A percentile compares a stretch with the other conserved stretches of the same genome.
Evolutionary conservation across 1,139 yeast species (phyloP).

Genomic region (Zygosaccharomyces pseudobailii): DNA sequence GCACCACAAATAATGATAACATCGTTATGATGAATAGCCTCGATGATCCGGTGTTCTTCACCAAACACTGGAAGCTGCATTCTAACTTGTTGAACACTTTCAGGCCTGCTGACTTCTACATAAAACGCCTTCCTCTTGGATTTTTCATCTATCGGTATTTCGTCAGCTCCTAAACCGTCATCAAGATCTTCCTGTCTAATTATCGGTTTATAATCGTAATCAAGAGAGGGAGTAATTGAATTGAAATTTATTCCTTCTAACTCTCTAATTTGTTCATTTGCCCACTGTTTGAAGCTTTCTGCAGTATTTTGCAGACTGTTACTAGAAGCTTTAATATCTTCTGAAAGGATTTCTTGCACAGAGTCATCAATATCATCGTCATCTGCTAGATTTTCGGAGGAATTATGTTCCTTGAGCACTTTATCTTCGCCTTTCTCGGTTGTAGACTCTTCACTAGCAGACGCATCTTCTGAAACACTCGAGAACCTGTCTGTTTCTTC

Average conservation of each 20-base stretch:
- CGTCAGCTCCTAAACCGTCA: conserved; percentile 56
- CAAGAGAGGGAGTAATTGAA: conserved; percentile 46
- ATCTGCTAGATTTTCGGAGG: conserved; percentile 21
- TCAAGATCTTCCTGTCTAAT: conserved; percentile 60
- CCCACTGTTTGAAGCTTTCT: conserved; percentile 52
- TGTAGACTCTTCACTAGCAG: conserved; percentile 4
- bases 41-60: conserved; percentile 93
- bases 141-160: conserved; percentile 50
- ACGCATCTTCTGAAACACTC: conserved; percentile 8
- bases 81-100: conserved; percentile 61
- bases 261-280: conserved; percentile 43
- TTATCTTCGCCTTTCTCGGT: conserved; percentile 17
- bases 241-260: conserved; percentile 55
- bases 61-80: conserved; percentile 79
- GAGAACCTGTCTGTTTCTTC: conserved; percentile 18
- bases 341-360: background rate
- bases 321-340: too few species aligned
- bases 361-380: conserved; percentile 21
- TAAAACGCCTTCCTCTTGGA: conserved; percentile 60
- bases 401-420: conserved; percentile 20
- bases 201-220: conserved; percentile 46
- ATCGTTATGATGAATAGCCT: conserved; percentile 89
- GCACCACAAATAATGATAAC: conserved; percentile 91
- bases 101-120: conserved; percentile 62
- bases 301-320: conserved; percentile 32